Evolutionary conservation across 345 rosid genomes (phyloP), one percentile per base, ranked within the genome.

Genomic region (Populus deltoides): DNA sequence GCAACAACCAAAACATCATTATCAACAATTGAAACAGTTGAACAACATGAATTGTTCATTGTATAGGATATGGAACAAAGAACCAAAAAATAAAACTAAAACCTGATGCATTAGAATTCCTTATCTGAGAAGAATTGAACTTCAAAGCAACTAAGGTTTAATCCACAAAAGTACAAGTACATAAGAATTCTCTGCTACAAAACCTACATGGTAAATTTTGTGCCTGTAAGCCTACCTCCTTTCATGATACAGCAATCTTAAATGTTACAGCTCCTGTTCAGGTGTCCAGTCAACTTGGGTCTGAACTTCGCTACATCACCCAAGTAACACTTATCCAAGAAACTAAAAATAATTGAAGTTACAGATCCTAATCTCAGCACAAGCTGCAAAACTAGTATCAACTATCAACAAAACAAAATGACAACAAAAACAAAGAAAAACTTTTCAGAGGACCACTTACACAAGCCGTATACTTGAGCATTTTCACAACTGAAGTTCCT

Each of bases 171-270:
- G 27, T 82, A 82, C 86, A 87, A 70, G 35, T 67, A 76, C 85
- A 77, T 72, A 78, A 82, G 86, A 80, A 86, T 83, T 72, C 72
- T 67, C 51, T 51, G 68, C 82, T 77, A 74, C 76, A 74, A 45
- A 73, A 67, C 82, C 85, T 85, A 86, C 85, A 80, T 59, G 76
- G 65, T 75, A 85, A 78, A 73, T 41, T 35, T 74, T 55, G 76
- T 77, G 81, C 71, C 78, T 78, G 77, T 81, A 76, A 79, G 63
- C 83, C 85, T 82, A 77, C 77, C 80, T 74, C 71, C 82, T 85
- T 85, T 78, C 71, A 72, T 66, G 79, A 73, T 79, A 86, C 72
- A 45, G 81, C 77, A 75, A 80, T 80, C 45, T 65, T 78, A 72
- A 79, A 69, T n/a, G 78, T 66, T 86, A 81, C 78, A 83, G 68